A percentile compares a stretch with the other conserved stretches of the same genome.
Conservation (phyloP, 208 protist genomes). For the Trypanosoma scelopori region DNA sequence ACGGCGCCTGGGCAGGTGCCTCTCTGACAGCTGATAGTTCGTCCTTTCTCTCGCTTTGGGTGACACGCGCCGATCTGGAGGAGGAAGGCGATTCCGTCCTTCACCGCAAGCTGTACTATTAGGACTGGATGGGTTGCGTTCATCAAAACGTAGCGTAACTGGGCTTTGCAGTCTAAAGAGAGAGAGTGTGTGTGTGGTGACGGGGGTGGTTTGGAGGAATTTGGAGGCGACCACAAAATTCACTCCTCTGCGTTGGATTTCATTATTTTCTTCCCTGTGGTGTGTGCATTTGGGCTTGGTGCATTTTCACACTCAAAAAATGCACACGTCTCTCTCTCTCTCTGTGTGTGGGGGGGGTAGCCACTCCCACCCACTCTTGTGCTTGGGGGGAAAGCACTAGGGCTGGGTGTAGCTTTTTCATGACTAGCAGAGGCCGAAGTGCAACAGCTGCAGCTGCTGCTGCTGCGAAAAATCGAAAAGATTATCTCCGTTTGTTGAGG, state of each 20-base stretch:
- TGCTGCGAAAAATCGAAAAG: conserved; percentile 26
- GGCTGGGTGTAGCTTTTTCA: not conserved
- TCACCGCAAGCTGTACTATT: conserved; percentile 76
- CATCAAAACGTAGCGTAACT: no score
- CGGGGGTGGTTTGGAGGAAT: not conserved
- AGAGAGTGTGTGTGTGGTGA: not conserved
- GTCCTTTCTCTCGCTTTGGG: conserved; percentile 77
- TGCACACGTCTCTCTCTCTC: no score
- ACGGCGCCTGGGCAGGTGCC: conserved; percentile 75
- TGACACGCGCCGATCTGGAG: conserved; percentile 69
- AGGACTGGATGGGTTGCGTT: not conserved
- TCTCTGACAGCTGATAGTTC: conserved; percentile 78
- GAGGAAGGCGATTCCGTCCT: conserved; percentile 73
- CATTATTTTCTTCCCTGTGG: no score
- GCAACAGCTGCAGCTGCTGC: not conserved
- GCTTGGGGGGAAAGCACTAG: no score
- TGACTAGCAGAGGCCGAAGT: conserved; percentile 12
- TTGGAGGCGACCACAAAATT: no score
- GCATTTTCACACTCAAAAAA: no score
- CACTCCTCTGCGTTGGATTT: no score
- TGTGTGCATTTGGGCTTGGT: no score
- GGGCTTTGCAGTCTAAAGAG: not conserved
- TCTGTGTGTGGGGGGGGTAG: no score
- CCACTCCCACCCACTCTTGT: no score
- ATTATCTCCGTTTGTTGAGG: conserved; percentile 29